A percentile compares a stretch with the other conserved stretches of the same genome.
phyloP scores from a whole-genome alignment of 2,329 filamentous ascomycete genomes.

The Alternaria rosae region DNA sequence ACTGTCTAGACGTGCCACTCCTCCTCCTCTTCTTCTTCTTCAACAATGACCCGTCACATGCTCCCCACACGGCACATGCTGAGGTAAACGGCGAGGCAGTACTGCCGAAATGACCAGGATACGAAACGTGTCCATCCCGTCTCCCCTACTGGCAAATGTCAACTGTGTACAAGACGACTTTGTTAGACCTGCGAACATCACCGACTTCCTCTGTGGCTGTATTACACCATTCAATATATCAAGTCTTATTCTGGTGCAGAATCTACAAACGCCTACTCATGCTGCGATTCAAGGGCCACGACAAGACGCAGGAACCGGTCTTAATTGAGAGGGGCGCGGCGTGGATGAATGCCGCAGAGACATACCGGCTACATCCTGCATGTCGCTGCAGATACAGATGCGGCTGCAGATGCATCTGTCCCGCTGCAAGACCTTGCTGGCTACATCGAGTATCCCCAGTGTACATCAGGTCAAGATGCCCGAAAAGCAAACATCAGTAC shows the following conservation, averaged over 20 bases:
- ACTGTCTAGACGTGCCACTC: not conserved
- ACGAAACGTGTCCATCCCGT: constrained; percentile 11
- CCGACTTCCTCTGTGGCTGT: not conserved
- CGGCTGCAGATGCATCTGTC: constrained; percentile 1
- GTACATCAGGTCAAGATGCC: not conserved
- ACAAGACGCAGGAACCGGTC: not conserved
- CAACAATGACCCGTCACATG: not conserved
- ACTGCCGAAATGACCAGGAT: constrained; percentile 4
- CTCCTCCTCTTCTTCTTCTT: not conserved
- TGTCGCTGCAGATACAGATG: constrained; percentile 4
- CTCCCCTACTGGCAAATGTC: not conserved
- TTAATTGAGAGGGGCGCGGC: not conserved
- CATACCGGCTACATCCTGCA: constrained; percentile 3
- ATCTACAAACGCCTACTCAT: constrained; percentile 1
- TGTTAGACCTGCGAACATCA: not conserved
- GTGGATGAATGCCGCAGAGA: constrained; percentile 2
- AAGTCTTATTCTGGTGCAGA: not conserved
- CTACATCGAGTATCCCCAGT: not conserved
- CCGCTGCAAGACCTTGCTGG: not conserved
- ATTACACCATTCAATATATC: not conserved
- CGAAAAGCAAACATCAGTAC: constrained; percentile 11
- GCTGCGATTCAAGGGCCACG: not conserved
- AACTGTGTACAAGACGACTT: not conserved
- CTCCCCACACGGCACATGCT: constrained; percentile 3
- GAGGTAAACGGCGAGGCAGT: constrained; percentile 2